Base-by-base conservation (phyloP, 225 moss, liverwort and hornwort species). In the Takakia lepidozioides region DNA sequence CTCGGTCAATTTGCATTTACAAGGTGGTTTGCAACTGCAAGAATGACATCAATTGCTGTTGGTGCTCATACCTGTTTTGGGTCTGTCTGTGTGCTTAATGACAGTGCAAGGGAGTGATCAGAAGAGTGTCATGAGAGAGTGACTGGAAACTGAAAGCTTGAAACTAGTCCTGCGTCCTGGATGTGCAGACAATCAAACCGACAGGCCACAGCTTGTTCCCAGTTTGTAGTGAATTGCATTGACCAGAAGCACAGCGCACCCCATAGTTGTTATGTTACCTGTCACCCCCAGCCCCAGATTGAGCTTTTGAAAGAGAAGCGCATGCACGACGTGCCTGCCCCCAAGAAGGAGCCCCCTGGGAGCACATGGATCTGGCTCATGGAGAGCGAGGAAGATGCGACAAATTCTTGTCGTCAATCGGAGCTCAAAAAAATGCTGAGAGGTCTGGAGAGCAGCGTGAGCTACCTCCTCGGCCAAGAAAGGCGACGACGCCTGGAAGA, bases 381-480 rank as follows among this genome's bases (percentile, higher is more conserved):
- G 28, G 59, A 68, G 41, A 49, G 45, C 1, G 72, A 64, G 5
- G 61, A 60, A 23, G 51, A 30, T 4, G 19, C 46, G 29, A 23
- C 67, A 39, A 62, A 61, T 35, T 48, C 24, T 54, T 64, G 56
- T 25, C 71, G 46, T 3, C 63, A 49, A 1, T 42, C 25, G 4
- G 64, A 76, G 57, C 67, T 80, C 27, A 76, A 63, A 46, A 78
- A 63, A 46, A 74, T 61, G 50, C 56, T 85, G 46, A 78, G 60
- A 8, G 63, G 72, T 6, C 58, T 85, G 19, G 71, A 82, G 56
- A 77, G 81, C 32, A 81, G 85, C 66, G 78, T 85, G 81, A 85
- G 68, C 13, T 85, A 73, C 53, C 70, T 85, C 46, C 68, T 85
- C 40, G 85, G 85, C n/a, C 85, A 85, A 55, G 85, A 85, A 44